phyloP scores from a whole-genome alignment of 805 yeast species.

The Wickerhamiella cacticola region DNA sequence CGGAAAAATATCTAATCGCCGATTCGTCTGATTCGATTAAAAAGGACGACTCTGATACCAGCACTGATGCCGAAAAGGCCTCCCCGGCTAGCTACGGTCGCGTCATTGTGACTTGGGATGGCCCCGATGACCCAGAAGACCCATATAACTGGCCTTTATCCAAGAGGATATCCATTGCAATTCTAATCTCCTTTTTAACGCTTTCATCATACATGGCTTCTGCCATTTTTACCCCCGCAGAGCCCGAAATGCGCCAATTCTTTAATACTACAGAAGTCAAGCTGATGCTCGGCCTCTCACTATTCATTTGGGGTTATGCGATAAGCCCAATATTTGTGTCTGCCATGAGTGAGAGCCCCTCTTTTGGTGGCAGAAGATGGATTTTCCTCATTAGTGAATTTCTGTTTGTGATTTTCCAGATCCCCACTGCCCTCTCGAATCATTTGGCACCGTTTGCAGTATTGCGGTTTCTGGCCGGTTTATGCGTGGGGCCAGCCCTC shows the following conservation, averaged over 20 bases:
- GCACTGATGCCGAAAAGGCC: background rate
- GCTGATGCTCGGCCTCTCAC: slow-evolving; percentile 40
- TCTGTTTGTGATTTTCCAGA: slow-evolving; percentile 40
- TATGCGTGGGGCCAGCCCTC: slow-evolving; percentile 44
- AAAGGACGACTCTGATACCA: background rate
- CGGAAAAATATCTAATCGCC: background rate
- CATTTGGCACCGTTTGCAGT: slow-evolving; percentile 42
- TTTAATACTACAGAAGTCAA: slow-evolving; percentile 34
- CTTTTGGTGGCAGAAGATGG: slow-evolving; percentile 37
- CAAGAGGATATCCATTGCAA: slow-evolving; percentile 33
- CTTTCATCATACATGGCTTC: slow-evolving; percentile 47
- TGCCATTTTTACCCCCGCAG: slow-evolving; percentile 47
- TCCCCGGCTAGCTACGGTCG: background rate
- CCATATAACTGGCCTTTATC: slow-evolving; percentile 46
- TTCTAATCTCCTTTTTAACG: slow-evolving; percentile 36
- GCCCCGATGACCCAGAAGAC: slow-evolving; percentile 27
- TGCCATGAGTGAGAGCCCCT: slow-evolving; percentile 42
- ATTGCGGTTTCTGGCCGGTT: slow-evolving; percentile 42
- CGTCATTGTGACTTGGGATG: slow-evolving; percentile 26
- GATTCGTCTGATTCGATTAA: background rate
- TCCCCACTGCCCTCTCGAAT: slow-evolving; percentile 42
- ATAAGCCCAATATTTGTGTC: slow-evolving; percentile 45
- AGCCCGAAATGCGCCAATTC: slow-evolving; percentile 34
- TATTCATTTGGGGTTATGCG: slow-evolving; percentile 51
- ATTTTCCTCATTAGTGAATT: slow-evolving; percentile 38